Percentiles rank a stretch among this genome's conserved stretches.
Conservation (phyloP, 2,329 filamentous ascomycete genomes). For the Sporothrix sp. region DNA sequence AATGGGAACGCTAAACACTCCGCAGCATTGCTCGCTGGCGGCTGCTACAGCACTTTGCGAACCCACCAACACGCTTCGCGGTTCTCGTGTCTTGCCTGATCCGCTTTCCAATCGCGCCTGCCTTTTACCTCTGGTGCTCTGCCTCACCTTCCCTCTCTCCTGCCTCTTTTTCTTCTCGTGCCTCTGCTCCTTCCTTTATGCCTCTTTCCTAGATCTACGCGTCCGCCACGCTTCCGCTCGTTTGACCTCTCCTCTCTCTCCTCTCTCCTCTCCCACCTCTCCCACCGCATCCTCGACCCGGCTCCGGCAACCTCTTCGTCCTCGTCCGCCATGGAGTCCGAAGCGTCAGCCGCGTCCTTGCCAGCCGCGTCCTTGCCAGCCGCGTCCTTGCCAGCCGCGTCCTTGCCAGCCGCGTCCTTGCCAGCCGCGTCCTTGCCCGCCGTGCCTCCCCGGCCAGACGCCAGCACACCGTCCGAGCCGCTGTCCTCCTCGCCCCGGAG, state of each 20-base stretch:
- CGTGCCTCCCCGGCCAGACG: background rate
- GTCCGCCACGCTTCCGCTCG: constrained; percentile 11
- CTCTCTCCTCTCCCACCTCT: background rate
- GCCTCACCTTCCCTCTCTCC: background rate
- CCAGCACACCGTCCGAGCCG: constrained; percentile 10
- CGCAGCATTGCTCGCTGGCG: constrained; percentile 1
- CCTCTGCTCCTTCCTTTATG: background rate
- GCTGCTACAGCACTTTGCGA: background rate
- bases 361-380: constrained; percentile 6
- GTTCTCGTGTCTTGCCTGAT: constrained; percentile 17
- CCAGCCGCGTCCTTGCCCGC: constrained; percentile 11
- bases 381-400: constrained; percentile 10
- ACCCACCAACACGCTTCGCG: constrained; percentile 18
- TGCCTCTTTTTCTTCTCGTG: background rate
- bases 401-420: constrained; percentile 3
- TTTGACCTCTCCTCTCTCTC: background rate
- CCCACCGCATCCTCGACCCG: background rate
- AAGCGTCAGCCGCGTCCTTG: constrained; percentile 7
- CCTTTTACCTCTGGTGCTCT: constrained; percentile 6
- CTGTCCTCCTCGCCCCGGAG: constrained; percentile 14
- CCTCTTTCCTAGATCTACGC: constrained; percentile 1
- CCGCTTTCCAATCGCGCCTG: constrained; percentile 8
- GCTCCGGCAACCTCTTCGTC: background rate
- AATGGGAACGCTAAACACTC: constrained; percentile 12
- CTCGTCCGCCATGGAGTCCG: constrained; percentile 13